Base-by-base conservation (phyloP, 164 flowering plant species). In the Magnolia sinica region DNA sequence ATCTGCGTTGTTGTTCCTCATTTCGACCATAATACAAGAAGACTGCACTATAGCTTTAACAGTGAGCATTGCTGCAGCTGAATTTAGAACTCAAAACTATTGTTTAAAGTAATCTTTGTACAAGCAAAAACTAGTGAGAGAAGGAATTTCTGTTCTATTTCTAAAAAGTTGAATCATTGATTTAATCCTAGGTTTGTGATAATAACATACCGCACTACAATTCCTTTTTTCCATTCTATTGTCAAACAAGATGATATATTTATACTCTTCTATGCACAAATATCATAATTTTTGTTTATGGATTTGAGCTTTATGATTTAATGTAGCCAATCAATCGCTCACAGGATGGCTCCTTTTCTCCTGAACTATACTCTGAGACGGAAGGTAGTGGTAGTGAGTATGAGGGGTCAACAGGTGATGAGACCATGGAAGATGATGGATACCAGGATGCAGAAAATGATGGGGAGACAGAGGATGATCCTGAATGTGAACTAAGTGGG, bases 351-450 rank as follows among this genome's bases (percentile, higher is more conserved):
- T 81, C 91, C 27, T 31, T 84, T 75, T 82, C 92, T 37, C 83
- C 89, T 50, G 92, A 84, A 68, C 16, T 89, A n/a, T 91, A 89
- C 82, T 81, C 96, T 58, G 97, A 89, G 71, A 78, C 96, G 76
- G 98, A 96, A 81, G 92, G 82, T 65, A 90, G 91, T 84, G 91
- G 89, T 24, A 85, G 87, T 86, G 96, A 84, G 83, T 88, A 86
- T 77, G 98, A 88, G 64, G 93, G 87, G 81, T 88, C 73, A 52
- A 86, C 89, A 81, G 95, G 91, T 80, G 94, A 91, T 77, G 95
- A 86, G 70, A 74, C 71, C 29, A 79, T 83, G 66, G 91, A 89
- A 55, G 93, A 88, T 82, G 90, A 78, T 68, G 82, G 77, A 23
- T 83, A 82, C 66, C 76, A 81, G 73, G 84, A 83, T 80, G 78